phyloP scores from a whole-genome alignment of 257 asterid species.

The Solanum arcanum region DNA sequence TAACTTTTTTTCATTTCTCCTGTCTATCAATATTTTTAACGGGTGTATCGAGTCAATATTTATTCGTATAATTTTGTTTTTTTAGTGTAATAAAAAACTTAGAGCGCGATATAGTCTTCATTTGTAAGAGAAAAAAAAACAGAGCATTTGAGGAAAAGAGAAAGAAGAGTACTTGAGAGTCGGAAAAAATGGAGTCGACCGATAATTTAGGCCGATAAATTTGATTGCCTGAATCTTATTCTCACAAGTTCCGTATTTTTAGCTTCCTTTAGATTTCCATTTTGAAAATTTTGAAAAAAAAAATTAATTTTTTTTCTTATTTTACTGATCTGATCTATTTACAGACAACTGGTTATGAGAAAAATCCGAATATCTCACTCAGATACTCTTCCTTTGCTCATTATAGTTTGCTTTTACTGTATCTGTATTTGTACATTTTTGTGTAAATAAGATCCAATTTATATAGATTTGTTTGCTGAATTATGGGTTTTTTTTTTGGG shows the following conservation, averaged over 20 bases:
- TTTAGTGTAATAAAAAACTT: neutral
- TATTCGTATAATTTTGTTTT: too few species aligned
- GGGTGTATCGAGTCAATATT: neutral
- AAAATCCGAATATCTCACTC: constrained; percentile 39
- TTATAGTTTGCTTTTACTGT: neutral
- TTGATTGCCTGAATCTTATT: constrained; percentile 10
- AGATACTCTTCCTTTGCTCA: constrained; percentile 21
- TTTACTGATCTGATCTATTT: constrained; percentile 24
- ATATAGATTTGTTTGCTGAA: constrained; percentile 4
- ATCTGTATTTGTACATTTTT: neutral
- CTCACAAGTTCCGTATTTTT: constrained; percentile 10
- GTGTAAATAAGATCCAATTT: neutral
- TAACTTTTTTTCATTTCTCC: accelerated
- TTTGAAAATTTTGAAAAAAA: constrained; percentile 16
- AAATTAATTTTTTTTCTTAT: neutral
- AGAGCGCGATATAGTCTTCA: neutral
- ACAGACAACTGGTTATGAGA: constrained; percentile 36
- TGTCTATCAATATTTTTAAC: too few species aligned
- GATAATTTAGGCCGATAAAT: constrained; percentile 49
- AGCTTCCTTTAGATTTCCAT: neutral
- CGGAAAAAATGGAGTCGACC: constrained; percentile 33
- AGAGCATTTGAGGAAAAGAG: neutral
- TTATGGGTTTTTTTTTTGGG: constrained; percentile 8
- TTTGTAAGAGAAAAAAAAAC: neutral
- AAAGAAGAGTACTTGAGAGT: constrained; percentile 16